Evolutionary conservation across 768 basidiomycete species (phyloP).

Genomic region (Lentinula raphanica): DNA sequence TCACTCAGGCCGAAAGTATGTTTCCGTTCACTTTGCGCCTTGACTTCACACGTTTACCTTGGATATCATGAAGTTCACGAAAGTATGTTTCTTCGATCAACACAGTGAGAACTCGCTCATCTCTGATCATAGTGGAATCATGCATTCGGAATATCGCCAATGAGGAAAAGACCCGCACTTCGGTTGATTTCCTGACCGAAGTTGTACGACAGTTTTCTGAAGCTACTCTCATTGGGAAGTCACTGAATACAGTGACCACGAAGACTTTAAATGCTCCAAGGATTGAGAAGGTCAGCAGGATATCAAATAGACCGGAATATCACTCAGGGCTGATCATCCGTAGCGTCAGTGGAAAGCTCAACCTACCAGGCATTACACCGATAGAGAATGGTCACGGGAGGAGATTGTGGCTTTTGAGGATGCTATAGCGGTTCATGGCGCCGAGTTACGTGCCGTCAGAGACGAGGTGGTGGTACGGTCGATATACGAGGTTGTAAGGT

Average conservation of each 20-base stretch:
- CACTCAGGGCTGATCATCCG: background rate
- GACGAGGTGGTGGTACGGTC: conserved; percentile 69
- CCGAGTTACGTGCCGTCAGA: conserved; percentile 73
- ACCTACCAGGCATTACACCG: conserved; percentile 55
- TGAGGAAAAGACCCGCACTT: conserved; percentile 46
- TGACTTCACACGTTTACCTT: conserved; percentile 18
- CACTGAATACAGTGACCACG: conserved; percentile 62
- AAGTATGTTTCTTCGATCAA: conserved; percentile 33
- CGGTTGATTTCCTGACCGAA: conserved; percentile 82
- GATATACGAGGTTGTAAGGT: conserved; percentile 75
- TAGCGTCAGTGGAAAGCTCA: conserved; percentile 65
- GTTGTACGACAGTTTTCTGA: conserved; percentile 67
- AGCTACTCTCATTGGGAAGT: conserved; percentile 51
- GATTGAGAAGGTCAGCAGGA: conserved; percentile 54
- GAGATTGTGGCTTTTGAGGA: conserved; percentile 76
- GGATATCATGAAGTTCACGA: conserved; percentile 42
- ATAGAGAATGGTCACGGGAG: conserved; percentile 65
- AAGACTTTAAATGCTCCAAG: conserved; percentile 40
- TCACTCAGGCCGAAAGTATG: conserved; percentile 67
- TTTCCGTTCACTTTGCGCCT: conserved; percentile 14
- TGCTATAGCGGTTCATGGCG: conserved; percentile 64
- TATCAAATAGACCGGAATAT: background rate
- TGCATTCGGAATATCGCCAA: conserved; percentile 53
- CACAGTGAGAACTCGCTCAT: background rate
- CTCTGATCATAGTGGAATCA: conserved; percentile 54